Evolutionary conservation across 148 eudicot genomes (phyloP).

Genomic region (Suaeda aralocaspica): DNA sequence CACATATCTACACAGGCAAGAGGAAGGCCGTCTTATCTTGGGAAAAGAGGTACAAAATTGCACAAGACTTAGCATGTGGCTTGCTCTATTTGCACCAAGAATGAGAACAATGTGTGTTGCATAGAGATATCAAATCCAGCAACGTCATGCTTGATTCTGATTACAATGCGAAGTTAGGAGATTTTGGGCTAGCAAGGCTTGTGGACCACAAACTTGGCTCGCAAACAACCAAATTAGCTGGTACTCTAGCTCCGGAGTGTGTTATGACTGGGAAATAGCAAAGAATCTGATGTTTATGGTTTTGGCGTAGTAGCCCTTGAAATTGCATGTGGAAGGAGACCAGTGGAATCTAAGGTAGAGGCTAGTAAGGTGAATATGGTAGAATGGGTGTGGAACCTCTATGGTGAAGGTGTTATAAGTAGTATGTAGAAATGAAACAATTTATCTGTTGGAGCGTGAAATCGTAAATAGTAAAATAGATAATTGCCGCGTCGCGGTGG

Average conservation of each 20-base stretch:
- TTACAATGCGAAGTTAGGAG: conserved; percentile 55
- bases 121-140: conserved; percentile 61
- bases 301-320: conserved; percentile 52
- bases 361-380: conserved; percentile 20
- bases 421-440: too few species aligned
- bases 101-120: conserved; percentile 61
- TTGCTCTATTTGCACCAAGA: conserved; percentile 55
- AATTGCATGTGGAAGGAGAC: conserved; percentile 40
- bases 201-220: conserved; percentile 44
- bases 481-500: too few species aligned
- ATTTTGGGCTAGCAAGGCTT: conserved; percentile 56
- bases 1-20: conserved; percentile 13
- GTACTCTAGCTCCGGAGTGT: conserved; percentile 51
- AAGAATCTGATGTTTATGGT: conserved; percentile 49
- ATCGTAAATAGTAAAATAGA: too few species aligned
- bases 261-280: conserved; percentile 37
- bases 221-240: conserved; percentile 44
- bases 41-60: conserved; percentile 34
- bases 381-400: conserved; percentile 49
- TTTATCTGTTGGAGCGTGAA: too few species aligned
- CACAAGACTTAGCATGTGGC: conserved; percentile 47
- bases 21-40: conserved; percentile 13
- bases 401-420: conserved; percentile 38
- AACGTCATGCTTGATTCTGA: conserved; percentile 55
- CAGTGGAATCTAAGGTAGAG: conserved; percentile 15